Conservation (phyloP, 1,284 basidiomycete species). For the Leccinum subrobustum region DNA sequence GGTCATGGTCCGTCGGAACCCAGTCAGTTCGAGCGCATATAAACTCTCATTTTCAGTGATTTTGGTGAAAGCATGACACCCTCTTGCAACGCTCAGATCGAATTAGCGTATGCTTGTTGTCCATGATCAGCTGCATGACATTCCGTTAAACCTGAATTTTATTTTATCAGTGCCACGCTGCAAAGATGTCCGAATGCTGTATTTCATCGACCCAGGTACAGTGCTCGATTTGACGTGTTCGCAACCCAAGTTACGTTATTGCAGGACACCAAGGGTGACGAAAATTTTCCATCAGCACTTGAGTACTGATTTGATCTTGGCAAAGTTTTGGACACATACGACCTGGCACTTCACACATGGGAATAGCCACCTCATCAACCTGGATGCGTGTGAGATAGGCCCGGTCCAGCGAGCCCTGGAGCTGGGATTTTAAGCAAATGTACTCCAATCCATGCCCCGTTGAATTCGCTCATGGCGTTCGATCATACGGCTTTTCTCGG, state of each 20-base stretch:
- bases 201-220: background rate
- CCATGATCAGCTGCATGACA: background rate
- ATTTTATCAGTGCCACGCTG: background rate
- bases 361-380: background rate
- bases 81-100: background rate
- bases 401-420: background rate
- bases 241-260: background rate
- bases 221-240: background rate
- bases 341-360: background rate
- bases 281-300: background rate
- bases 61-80: background rate
- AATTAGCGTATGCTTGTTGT: background rate
- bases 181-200: background rate
- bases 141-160: background rate
- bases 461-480: background rate
- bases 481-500: background rate
- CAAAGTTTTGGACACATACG: background rate
- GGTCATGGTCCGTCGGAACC: background rate
- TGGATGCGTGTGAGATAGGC: background rate
- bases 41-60: background rate
- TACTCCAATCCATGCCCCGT: background rate
- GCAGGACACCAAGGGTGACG: background rate
- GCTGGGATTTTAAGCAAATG: background rate
- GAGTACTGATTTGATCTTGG: background rate
- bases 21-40: background rate